Evolutionary conservation across 1,284 basidiomycete species (phyloP).

Genomic region (Puccinia brachypodii): DNA sequence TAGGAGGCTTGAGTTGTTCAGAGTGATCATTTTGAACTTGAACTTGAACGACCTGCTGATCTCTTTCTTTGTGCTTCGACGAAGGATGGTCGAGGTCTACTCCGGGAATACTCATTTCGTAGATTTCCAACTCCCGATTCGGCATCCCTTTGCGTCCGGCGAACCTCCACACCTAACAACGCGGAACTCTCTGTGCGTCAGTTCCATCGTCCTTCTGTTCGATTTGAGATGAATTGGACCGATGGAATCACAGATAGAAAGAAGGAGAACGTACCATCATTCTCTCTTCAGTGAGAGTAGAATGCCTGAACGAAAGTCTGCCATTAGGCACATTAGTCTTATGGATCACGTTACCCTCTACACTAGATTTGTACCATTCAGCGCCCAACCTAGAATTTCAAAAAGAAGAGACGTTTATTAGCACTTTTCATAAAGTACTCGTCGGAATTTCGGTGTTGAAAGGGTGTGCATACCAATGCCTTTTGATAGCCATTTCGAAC

Average conservation of each 20-base stretch:
- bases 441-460: background rate
- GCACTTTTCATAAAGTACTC: slow-evolving; percentile 72
- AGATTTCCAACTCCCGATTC: slow-evolving; percentile 3
- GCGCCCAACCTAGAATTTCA: slow-evolving; percentile 36
- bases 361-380: slow-evolving; percentile 52
- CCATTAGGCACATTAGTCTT: slow-evolving; percentile 90
- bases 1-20: background rate
- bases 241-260: background rate
- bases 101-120: background rate
- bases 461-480: slow-evolving; percentile 67
- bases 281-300: slow-evolving; percentile 78
- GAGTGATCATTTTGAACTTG: background rate
- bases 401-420: slow-evolving; percentile 61
- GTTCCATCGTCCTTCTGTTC: background rate
- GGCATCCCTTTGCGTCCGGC: slow-evolving; percentile 37
- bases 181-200: background rate
- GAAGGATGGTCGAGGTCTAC: background rate
- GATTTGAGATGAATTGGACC: too few relatives aligned
- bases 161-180: slow-evolving; percentile 35
- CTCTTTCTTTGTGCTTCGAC: background rate
- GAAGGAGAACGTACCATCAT: slow-evolving; percentile 51
- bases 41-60: background rate
- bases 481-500: slow-evolving; percentile 98
- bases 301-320: slow-evolving; percentile 81
- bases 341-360: slow-evolving; percentile 54